Evolutionary conservation across 257 asterid species (phyloP).

Genomic region (Ilex aquifolium): DNA sequence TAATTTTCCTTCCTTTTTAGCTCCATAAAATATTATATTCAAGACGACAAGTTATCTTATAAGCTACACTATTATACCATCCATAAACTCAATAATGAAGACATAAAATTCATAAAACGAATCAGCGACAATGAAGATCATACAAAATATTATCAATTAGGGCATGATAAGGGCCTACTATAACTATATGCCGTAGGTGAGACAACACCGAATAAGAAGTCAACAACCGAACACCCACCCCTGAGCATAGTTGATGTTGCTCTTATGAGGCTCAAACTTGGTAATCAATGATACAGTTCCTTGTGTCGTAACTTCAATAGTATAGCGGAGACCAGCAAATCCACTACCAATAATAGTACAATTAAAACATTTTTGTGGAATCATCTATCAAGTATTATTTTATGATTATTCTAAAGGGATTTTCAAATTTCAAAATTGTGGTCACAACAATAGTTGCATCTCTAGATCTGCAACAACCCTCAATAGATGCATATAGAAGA

Average conservation of each 20-base stretch:
- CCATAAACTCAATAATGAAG: no score
- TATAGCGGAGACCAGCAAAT: constrained; percentile 97
- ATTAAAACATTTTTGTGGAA: constrained; percentile 59
- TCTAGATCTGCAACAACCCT: constrained; percentile 21
- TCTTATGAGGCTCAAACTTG: constrained; percentile 97
- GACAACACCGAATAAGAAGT: constrained; percentile 94
- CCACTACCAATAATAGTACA: constrained; percentile 96
- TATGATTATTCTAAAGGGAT: constrained; percentile 29
- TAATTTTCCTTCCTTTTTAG: no score
- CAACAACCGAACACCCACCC: constrained; percentile 95
- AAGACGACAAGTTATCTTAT: no score
- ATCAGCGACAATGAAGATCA: background rate
- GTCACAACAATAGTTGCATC: constrained; percentile 15
- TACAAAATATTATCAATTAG: background rate
- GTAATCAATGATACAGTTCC: constrained; percentile 94
- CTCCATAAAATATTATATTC: no score
- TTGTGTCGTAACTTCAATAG: constrained; percentile 87
- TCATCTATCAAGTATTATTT: constrained; percentile 52
- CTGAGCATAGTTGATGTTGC: constrained; percentile 98
- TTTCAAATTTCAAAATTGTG: constrained; percentile 29
- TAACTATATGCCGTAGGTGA: constrained; percentile 85
- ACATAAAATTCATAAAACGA: no score
- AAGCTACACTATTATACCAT: no score
- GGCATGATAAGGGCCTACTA: constrained; percentile 78
- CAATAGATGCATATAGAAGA: no score